Conservation (phyloP, 495 filamentous ascomycete genomes). For the Evansstolkia leycettana region DNA sequence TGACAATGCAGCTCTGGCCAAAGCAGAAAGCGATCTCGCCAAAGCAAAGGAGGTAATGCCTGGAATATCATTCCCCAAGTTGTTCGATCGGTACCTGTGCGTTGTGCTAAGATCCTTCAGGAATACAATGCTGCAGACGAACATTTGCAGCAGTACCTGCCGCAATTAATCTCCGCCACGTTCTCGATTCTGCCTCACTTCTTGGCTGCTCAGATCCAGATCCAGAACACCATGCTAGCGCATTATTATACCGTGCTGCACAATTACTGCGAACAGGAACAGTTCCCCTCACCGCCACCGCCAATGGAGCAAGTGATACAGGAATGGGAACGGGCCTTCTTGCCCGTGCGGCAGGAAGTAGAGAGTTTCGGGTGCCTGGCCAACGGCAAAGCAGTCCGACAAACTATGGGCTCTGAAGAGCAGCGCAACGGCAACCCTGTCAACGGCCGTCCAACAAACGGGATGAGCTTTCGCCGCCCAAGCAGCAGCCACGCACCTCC, state of each 20-base stretch:
- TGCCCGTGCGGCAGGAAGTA: conserved; percentile 52
- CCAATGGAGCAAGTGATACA: conserved; percentile 59
- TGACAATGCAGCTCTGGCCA: conserved; percentile 64
- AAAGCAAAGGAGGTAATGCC: conserved; percentile 49
- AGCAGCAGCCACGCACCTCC: conserved; percentile 14
- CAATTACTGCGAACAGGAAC: conserved; percentile 58
- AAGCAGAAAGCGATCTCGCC: conserved; percentile 66
- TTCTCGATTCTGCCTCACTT: conserved; percentile 74
- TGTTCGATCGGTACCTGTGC: not conserved
- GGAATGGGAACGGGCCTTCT: conserved; percentile 55
- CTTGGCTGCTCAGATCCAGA: conserved; percentile 58
- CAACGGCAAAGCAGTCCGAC: conserved; percentile 61
- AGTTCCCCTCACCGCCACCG: conserved; percentile 63
- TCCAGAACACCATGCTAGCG: conserved; percentile 74
- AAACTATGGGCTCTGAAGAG: conserved; percentile 40
- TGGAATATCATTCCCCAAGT: not conserved
- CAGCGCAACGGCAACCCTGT: conserved; percentile 17
- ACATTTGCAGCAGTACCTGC: conserved; percentile 61
- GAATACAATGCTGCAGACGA: conserved; percentile 77
- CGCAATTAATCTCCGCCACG: conserved; percentile 58
- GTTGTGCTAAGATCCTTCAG: conserved; percentile 22
- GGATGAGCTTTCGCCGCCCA: conserved; percentile 5
- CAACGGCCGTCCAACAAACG: conserved; percentile 16
- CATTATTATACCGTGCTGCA: conserved; percentile 77
- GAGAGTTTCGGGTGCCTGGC: conserved; percentile 62